These are phyloP conservation scores for Yamadazyma conglobata DNA, from an alignment of 1,139 yeast genomes.

Conservation along the genomic window DNA sequence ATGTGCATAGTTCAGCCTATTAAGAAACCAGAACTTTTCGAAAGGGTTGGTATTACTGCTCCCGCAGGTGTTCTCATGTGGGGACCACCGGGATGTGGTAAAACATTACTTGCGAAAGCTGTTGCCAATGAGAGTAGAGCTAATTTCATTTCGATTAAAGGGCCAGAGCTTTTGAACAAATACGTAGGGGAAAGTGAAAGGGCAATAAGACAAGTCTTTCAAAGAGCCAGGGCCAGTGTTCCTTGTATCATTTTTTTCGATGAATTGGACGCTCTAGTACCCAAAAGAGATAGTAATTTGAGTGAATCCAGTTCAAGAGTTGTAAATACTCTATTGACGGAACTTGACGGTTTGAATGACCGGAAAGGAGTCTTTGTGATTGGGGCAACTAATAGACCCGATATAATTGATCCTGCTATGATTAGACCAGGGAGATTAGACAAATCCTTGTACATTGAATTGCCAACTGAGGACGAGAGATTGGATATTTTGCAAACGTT, in stretches of 20 bases:
- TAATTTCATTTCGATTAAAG: conserved; percentile 90
- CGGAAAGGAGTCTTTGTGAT: conserved; percentile 90
- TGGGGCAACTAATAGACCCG: conserved; percentile 97
- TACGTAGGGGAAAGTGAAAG: conserved; percentile 96
- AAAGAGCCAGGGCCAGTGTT: conserved; percentile 88
- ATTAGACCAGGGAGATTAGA: conserved; percentile 94
- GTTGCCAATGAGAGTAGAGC: conserved; percentile 97
- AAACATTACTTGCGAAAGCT: conserved; percentile 91
- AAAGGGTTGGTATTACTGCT: conserved; percentile 89
- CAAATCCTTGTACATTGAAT: conserved; percentile 85
- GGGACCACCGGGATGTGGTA: conserved; percentile 99
- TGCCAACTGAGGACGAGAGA: conserved; percentile 77
- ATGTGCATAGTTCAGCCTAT: conserved; percentile 98
- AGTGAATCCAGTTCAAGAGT: conserved; percentile 93
- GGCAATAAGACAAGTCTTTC: conserved; percentile 92
- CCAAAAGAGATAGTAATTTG: conserved; percentile 81
- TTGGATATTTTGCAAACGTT: conserved; percentile 78
- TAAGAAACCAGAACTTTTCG: conserved; percentile 84
- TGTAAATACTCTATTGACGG: conserved; percentile 90
- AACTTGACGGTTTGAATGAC: conserved; percentile 90
- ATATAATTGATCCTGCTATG: conserved; percentile 98
- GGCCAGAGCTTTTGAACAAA: conserved; percentile 90
- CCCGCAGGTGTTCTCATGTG: conserved; percentile 96
- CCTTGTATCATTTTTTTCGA: conserved; percentile 97
- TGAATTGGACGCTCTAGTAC: conserved; percentile 93